A percentile compares a stretch with the other conserved stretches of the same genome.
Conservation (phyloP, 768 basidiomycete species). For the Daedaleopsis nitida region DNA sequence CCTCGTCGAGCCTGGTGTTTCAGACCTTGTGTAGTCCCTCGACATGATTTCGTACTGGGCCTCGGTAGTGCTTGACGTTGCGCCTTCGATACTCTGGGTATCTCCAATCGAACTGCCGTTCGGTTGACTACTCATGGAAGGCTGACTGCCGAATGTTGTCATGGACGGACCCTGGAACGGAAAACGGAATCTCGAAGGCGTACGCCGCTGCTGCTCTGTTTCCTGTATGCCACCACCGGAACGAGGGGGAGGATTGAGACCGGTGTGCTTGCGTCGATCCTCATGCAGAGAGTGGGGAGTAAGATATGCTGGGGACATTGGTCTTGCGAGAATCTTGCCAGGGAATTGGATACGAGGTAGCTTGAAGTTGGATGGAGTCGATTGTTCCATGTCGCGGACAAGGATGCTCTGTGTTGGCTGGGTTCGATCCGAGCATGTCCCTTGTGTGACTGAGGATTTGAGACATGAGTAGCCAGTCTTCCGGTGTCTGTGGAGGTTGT, state of each 20-base stretch:
- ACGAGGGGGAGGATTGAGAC: conserved; percentile 12
- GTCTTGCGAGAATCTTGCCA: background rate
- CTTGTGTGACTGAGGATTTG: conserved; percentile 1
- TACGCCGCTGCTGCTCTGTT: background rate
- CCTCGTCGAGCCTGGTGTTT: conserved; percentile 14
- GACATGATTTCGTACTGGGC: background rate
- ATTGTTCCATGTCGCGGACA: background rate
- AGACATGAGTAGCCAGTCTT: background rate
- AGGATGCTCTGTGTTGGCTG: background rate
- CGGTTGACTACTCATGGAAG: background rate
- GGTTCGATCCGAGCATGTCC: background rate
- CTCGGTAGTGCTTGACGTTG: background rate
- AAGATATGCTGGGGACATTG: background rate
- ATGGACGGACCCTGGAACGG: conserved; percentile 21
- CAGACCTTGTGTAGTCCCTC: background rate
- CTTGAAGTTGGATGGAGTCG: background rate
- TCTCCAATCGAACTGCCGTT: conserved; percentile 4
- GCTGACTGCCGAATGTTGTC: conserved; percentile 20
- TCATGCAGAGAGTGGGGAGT: background rate
- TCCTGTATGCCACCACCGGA: background rate
- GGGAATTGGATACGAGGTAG: background rate
- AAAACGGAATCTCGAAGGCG: conserved; percentile 6
- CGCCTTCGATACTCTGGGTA: background rate
- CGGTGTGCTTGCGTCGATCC: background rate
- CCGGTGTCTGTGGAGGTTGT: background rate